Evolutionary conservation across 352 stramenopile genomes (phyloP), one percentile per base, ranked within the genome.

Genomic region (Phytophthora sojae): DNA sequence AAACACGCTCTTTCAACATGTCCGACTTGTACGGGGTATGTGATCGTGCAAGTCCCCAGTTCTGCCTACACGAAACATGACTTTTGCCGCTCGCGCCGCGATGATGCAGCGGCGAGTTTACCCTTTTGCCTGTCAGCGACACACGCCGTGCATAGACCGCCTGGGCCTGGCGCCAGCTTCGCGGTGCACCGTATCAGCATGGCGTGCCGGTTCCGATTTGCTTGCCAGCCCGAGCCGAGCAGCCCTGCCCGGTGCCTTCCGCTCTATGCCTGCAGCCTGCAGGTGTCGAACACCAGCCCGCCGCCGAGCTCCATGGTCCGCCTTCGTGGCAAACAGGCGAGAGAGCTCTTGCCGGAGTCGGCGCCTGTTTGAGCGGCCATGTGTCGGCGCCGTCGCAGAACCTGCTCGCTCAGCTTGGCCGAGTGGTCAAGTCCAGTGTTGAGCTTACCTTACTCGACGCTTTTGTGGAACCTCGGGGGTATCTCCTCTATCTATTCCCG

Each of bases 111-210:
- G 6, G 35, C 55, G 50, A 65, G 55, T 65, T 65, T 65, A 71
- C 37, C 52, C 57, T 29, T 47, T 25, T 44, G 35, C 35, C 9
- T 44, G 35, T 44, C 51, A 53, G 51, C 17, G 56, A 69, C 62
- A 51, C 53, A 64, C 54, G 21, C 19, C 47, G 68, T 71, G 63
- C 61, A 75, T 71, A 71, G 56, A 66, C 61, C 32, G 56, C 57
- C 30, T 14, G 17, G 52, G 1, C 1, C 62, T 75, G 55, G 57
- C 68, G 68, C 30, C 62, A 75, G 56, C 50, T 39, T 75, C 56
- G 44, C 11, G 61, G 56, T 75, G 61, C 56, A 71, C 66, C 66
- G 66, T 73, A 73, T 73, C 66, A 64, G 50, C 61, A 4, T 70
- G 63, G 23, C 55, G 63, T 70, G 47, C 63, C 54, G 56, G 52